Evolutionary conservation across 1,139 yeast genomes (phyloP).

Genomic region (Candida labiduridarum): DNA sequence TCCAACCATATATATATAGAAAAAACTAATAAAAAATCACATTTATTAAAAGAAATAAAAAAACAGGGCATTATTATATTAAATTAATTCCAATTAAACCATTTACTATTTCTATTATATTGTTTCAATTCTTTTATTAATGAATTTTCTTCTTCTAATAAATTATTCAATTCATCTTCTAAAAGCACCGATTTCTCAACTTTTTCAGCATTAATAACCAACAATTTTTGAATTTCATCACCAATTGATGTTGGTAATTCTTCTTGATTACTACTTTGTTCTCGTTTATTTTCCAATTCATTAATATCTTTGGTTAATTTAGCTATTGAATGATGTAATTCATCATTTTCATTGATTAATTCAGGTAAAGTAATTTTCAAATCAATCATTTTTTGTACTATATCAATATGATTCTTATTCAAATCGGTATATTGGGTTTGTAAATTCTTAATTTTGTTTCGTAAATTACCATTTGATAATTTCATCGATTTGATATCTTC

Average conservation of each 20-base stretch:
- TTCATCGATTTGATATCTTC: conserved; percentile 70
- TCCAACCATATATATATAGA: not conserved
- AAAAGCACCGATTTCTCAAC: conserved; percentile 55
- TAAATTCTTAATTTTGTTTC: conserved; percentile 71
- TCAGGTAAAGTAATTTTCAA: conserved; percentile 46
- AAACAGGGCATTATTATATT: not conserved
- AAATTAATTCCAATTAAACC: conserved; percentile 34
- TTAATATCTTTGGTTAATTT: conserved; percentile 55
- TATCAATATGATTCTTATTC: conserved; percentile 70
- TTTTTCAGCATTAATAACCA: conserved; percentile 56
- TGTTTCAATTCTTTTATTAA: conserved; percentile 33
- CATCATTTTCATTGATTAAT: conserved; percentile 74
- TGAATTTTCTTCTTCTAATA: conserved; percentile 30
- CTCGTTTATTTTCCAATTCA: conserved; percentile 47
- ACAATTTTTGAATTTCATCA: conserved; percentile 48
- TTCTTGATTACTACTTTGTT: conserved; percentile 10
- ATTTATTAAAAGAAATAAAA: not conserved
- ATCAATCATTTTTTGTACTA: conserved; percentile 47
- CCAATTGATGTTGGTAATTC: conserved; percentile 44
- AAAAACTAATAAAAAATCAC: not conserved
- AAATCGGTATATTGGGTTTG: conserved; percentile 71
- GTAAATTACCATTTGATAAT: conserved; percentile 68
- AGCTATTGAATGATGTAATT: conserved; percentile 65
- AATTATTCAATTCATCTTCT: conserved; percentile 47
- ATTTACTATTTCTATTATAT: conserved; percentile 19